A percentile compares a stretch with the other conserved stretches of the same genome.
phyloP scores from a whole-genome alignment of 306 rosid genomes.

The Prunus mongolica region DNA sequence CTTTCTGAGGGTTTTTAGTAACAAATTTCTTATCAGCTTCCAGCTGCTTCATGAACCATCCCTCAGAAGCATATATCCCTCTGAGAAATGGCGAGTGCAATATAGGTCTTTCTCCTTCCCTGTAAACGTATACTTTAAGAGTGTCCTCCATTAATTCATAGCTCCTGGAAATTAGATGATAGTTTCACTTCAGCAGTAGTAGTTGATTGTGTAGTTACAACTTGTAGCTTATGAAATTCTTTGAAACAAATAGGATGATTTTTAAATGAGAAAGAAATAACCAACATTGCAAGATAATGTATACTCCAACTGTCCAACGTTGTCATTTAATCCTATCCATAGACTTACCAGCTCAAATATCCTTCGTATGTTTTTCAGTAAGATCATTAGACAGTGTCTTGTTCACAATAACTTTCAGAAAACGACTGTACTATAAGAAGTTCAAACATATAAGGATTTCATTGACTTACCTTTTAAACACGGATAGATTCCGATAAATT shows the following conservation, averaged over 20 bases:
- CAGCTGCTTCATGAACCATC: constrained; percentile 89
- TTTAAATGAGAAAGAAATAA: not conserved
- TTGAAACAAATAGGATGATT: not conserved
- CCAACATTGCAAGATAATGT: not conserved
- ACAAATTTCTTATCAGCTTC: constrained; percentile 67
- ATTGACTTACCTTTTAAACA: constrained; percentile 57
- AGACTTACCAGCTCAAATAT: not conserved
- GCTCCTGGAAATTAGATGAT: constrained; percentile 51
- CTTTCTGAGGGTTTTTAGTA: constrained; percentile 55
- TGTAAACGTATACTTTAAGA: constrained; percentile 74
- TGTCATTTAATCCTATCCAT: not conserved
- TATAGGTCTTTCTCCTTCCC: constrained; percentile 76
- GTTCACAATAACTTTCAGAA: not conserved
- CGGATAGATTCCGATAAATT: constrained; percentile 67
- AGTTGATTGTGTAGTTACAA: constrained; percentile 4
- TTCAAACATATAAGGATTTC: not conserved
- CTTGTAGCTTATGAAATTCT: not conserved
- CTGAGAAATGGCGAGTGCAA: constrained; percentile 69
- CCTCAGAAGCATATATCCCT: constrained; percentile 96
- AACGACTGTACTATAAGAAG: not conserved
- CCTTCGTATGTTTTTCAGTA: not conserved
- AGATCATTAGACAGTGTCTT: not conserved
- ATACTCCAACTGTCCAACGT: not conserved
- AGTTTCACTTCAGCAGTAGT: constrained; percentile 8
- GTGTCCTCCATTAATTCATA: constrained; percentile 84